Base-by-base conservation (phyloP, 78 protist species). In the slime mould (Dictyostelium discoideum) region DNA sequence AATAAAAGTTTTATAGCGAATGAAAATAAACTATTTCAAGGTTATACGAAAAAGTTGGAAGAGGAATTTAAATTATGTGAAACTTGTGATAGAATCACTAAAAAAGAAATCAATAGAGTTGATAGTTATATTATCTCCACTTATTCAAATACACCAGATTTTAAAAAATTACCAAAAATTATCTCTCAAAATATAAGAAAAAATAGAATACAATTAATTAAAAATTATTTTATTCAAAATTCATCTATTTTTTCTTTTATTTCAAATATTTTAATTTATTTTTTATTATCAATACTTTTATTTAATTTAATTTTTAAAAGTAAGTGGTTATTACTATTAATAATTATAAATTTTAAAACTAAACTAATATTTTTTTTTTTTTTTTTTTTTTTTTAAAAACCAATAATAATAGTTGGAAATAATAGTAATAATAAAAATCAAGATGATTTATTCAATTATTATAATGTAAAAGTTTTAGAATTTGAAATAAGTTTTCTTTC, bases 21-120 rank as follows among this genome's bases (percentile, higher is more conserved):
- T 44, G 60, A 42, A 8, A 42, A 37, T 22, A 42, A 42, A 22
- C n/a, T 78, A 44, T 76, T 76, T 76, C 13, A 78, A n/a, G 60
- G 24, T 2, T 78, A 22, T 78, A 40, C 63, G 7, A 78, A 78
- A n/a, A 16, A 82, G 54, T n/a, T 82, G 24, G 86, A 82, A 50
- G 32, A 50, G 5, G 74, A 82, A 54, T 82, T 82, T 82, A 20
- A 50, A 82, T 50, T 82, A n/a, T 82, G 86, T 29, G 26, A 54
- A 9, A 32, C 57, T 0, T 82, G 86, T 54, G 29, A 22, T 82
- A 14, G 37, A 29, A 82, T 11, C 16, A 50, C 72, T 16, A n/a
- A 82, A 24, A 42, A 44, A 6, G 86, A 82, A 42, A 82, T 82
- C 5, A 82, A 82, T 54, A 82, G 42, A 82, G 54, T 29, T 8